These are phyloP conservation scores for Ogataea henricii DNA, from an alignment of 805 yeast species.

Conservation along the genomic window DNA sequence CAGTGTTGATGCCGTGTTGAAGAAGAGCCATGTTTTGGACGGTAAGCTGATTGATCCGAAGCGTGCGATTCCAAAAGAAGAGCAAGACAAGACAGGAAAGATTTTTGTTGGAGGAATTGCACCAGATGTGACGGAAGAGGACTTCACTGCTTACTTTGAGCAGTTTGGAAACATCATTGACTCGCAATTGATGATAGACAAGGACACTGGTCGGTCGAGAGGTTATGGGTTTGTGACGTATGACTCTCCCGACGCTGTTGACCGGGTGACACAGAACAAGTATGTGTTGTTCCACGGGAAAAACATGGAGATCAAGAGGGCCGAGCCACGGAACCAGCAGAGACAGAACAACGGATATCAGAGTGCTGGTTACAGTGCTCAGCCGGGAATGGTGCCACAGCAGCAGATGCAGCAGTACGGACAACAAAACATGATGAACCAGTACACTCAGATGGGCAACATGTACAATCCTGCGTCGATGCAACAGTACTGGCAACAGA, in stretches of 20 bases:
- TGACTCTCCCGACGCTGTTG: slow-evolving; percentile 93
- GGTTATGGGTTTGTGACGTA: slow-evolving; percentile 97
- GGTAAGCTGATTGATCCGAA: slow-evolving; percentile 97
- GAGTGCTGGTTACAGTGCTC: slow-evolving; percentile 24
- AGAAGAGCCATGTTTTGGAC: slow-evolving; percentile 84
- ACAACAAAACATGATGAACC: slow-evolving; percentile 34
- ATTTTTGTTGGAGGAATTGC: slow-evolving; percentile 97
- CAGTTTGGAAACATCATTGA: slow-evolving; percentile 91
- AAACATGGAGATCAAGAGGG: slow-evolving; percentile 80
- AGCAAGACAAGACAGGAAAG: slow-evolving; percentile 95
- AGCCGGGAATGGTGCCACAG: slow-evolving; percentile 28
- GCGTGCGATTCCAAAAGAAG: slow-evolving; percentile 95
- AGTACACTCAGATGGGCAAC: slow-evolving; percentile 37
- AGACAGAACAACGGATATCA: slow-evolving; percentile 39
- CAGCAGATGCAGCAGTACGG: slow-evolving; percentile 34
- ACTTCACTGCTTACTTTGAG: slow-evolving; percentile 81
- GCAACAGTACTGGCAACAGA: slow-evolving; percentile 59
- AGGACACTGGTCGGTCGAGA: slow-evolving; percentile 94
- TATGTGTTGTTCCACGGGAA: slow-evolving; percentile 84
- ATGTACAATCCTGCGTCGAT: slow-evolving; percentile 33
- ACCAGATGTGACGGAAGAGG: slow-evolving; percentile 88
- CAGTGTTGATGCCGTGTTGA: slow-evolving; percentile 84
- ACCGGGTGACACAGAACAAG: slow-evolving; percentile 78
- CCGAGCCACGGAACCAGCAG: slow-evolving; percentile 79
- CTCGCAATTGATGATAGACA: slow-evolving; percentile 95